Conservation (phyloP, 441 rosid genomes). For the Adansonia gregorii region DNA sequence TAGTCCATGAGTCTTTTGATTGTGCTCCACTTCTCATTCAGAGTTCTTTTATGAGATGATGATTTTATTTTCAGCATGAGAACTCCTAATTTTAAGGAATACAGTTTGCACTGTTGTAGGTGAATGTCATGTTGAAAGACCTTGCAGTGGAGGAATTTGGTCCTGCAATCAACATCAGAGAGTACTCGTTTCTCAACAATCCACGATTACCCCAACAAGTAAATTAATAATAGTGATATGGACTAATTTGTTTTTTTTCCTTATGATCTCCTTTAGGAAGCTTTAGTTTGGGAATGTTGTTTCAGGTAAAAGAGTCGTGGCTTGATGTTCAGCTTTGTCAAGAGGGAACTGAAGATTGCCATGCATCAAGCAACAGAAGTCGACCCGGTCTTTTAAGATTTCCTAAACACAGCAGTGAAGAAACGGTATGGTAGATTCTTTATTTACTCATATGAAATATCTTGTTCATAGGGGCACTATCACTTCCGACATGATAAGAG, state of each 20-base stretch:
- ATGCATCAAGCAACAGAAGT: constrained; percentile 51
- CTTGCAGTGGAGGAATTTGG: constrained; percentile 84
- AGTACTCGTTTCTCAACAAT: constrained; percentile 84
- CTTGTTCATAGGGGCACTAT: constrained; percentile 6
- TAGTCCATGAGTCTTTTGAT: constrained; percentile 11
- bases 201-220: constrained; percentile 78
- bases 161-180: constrained; percentile 76
- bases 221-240: constrained; percentile 28
- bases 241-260: background rate
- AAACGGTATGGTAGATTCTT: constrained; percentile 55
- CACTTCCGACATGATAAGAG: background rate
- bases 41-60: constrained; percentile 16
- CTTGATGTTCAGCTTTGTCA: constrained; percentile 91
- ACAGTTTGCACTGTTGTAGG: constrained; percentile 54
- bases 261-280: background rate
- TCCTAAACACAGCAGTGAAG: constrained; percentile 84
- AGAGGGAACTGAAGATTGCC: constrained; percentile 67
- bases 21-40: background rate
- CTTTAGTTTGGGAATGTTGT: constrained; percentile 29
- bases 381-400: constrained; percentile 60
- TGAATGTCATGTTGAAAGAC: constrained; percentile 75
- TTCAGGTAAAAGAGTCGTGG: constrained; percentile 91
- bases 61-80: constrained; percentile 28
- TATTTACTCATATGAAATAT: constrained; percentile 10
- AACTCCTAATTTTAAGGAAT: constrained; percentile 27